Percentiles rank a stretch among this genome's conserved stretches.
phyloP scores from a whole-genome alignment of 768 basidiomycete genomes.

The Boletales sp. region DNA sequence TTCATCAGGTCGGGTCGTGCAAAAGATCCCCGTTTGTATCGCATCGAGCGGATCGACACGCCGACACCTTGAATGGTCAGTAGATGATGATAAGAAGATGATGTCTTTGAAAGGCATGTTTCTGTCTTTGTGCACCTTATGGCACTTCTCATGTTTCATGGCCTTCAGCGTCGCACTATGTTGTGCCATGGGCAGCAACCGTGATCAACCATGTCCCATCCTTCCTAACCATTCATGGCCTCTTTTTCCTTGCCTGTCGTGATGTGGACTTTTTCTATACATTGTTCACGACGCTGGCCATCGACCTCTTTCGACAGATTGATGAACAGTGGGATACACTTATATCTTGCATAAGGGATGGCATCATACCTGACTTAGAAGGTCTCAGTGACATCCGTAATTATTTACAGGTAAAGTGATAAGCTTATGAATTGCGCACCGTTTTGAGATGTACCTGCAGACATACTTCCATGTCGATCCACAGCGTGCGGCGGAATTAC shows the following conservation, averaged over 20 bases:
- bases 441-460: slow-evolving; percentile 4
- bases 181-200: slow-evolving; percentile 15
- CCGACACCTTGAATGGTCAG: slow-evolving; percentile 6
- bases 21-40: slow-evolving; percentile 8
- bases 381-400: slow-evolving; percentile 2
- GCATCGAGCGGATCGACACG: background rate
- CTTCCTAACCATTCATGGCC: slow-evolving; percentile 1
- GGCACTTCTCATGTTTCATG: background rate
- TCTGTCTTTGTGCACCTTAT: background rate
- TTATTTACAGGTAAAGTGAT: slow-evolving; percentile 11
- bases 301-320: background rate
- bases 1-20: slow-evolving; percentile 1
- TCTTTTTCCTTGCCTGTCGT: slow-evolving; percentile 11
- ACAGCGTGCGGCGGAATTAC: slow-evolving; percentile 17
- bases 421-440: too few relatives aligned
- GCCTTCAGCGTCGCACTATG: slow-evolving; percentile 9
- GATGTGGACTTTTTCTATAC: background rate
- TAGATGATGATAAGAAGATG: slow-evolving; percentile 6
- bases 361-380: slow-evolving; percentile 6
- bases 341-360: slow-evolving; percentile 12
- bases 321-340: slow-evolving; percentile 19
- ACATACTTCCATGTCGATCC: slow-evolving; percentile 10
- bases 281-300: slow-evolving; percentile 8
- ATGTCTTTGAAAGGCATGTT: background rate
- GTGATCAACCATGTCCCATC: slow-evolving; percentile 13